Evolutionary conservation across 345 rosid genomes (phyloP), one percentile per base, ranked within the genome.

Genomic region (Syzygium oleosum): DNA sequence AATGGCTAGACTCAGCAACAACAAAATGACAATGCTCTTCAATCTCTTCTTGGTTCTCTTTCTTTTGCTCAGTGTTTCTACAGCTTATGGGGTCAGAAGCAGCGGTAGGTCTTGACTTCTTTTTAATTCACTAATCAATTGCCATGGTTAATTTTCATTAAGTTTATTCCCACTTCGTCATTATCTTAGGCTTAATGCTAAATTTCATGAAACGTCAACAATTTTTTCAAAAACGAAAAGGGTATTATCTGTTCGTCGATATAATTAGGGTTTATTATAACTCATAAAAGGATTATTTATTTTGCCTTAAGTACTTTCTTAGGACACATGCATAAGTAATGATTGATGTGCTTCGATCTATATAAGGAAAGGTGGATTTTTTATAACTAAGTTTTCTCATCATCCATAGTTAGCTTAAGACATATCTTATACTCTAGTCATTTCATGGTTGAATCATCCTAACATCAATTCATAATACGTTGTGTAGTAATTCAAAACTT

Each of bases 361-460:
- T 27, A 27, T 59, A 12, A 12, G 68, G 25, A 27, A 27, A 59
- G 2, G 31, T 58, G 63, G 15, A 59, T 12, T 59, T 59, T 27
- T 59, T 5, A 59, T 25, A 11, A 27, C 16, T 59, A 27, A 13
- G 68, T 27, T 59, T 59, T 12, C 34, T 25, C 31, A 59, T 59
- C 0, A 59, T 0, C 16, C 16, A 59, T 0, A 27, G 0, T 1
- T 27, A 59, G 34, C 31, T 27, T 59, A 27, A 59, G 68, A 59
- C 16, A 23, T 58, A 58, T 23, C 63, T 23, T 58, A 1, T 55
- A 55, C 58, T 19, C 27, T 22, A 21, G 58, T 55, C 25, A 55
- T 9, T 8, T 55, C 23, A 55, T 55, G 58, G 58, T 55, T 55
- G 59, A 55, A 55, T 55, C 22, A 55, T 55, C 25, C 59, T 55